Evolutionary conservation across 495 filamentous ascomycete genomes (phyloP).

Genomic region (Achaetomiella virescens): DNA sequence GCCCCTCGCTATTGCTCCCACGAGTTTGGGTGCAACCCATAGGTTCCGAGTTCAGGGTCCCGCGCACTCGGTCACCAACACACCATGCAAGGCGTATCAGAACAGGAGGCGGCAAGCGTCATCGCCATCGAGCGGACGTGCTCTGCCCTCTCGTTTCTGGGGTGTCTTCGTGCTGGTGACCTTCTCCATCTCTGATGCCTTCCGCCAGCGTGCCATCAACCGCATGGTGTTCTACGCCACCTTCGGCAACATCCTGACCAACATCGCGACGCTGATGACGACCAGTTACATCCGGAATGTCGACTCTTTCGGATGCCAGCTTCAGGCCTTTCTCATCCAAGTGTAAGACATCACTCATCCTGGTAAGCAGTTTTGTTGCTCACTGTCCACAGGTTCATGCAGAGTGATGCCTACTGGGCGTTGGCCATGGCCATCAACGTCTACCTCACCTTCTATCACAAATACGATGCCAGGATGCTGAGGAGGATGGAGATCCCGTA

Average conservation of each 20-base stretch:
- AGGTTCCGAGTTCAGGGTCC: constrained; percentile 6
- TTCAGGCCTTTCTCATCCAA: constrained; percentile 66
- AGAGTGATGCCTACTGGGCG: constrained; percentile 74
- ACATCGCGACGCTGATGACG: constrained; percentile 71
- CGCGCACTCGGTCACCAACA: neutral
- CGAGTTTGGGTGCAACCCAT: constrained; percentile 6
- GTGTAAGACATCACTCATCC: constrained; percentile 47
- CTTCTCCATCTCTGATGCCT: constrained; percentile 54
- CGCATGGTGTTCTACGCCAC: constrained; percentile 79
- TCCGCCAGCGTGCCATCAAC: constrained; percentile 78
- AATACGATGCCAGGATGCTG: constrained; percentile 62
- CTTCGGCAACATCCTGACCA: constrained; percentile 77
- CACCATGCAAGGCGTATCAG: constrained; percentile 8
- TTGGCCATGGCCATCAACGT: constrained; percentile 87
- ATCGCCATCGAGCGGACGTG: constrained; percentile 55
- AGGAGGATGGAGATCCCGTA: constrained; percentile 68
- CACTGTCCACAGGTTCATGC: constrained; percentile 54
- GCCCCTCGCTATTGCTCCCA: constrained; percentile 3
- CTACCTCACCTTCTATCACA: constrained; percentile 76
- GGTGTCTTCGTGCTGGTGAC: constrained; percentile 69
- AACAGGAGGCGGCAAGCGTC: constrained; percentile 7
- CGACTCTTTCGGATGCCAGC: constrained; percentile 57
- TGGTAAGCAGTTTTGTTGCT: neutral
- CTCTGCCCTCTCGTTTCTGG: constrained; percentile 65
- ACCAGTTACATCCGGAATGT: constrained; percentile 45